phyloP scores from a whole-genome alignment of 2,329 filamentous ascomycete genomes.

The Phyllosticta citribraziliensis region DNA sequence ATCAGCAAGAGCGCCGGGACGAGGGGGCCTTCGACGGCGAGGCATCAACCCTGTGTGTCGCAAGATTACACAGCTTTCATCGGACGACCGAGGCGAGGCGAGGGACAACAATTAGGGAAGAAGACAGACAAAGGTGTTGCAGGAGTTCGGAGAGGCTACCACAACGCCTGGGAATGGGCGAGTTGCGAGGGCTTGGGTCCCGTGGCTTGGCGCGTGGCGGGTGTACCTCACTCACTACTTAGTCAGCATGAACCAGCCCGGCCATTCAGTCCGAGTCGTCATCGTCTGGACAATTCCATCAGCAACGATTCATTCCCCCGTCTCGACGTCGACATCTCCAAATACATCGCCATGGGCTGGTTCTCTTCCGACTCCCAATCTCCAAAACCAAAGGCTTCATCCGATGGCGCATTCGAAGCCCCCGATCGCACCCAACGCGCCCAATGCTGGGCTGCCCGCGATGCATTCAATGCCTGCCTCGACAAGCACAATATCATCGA shows the following conservation, averaged over 20 bases:
- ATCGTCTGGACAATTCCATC: not conserved
- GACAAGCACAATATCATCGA: slow-evolving; percentile 77
- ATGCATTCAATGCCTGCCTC: slow-evolving; percentile 80
- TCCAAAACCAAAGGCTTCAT: slow-evolving; percentile 32
- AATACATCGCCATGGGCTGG: slow-evolving; percentile 41
- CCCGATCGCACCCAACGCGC: slow-evolving; percentile 76
- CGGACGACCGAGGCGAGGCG: not conserved
- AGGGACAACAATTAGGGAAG: not conserved
- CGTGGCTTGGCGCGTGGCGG: not conserved
- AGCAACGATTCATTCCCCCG: too few relatives aligned
- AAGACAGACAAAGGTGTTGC: not conserved
- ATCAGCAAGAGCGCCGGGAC: slow-evolving; percentile 56
- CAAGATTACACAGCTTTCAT: slow-evolving; percentile 4
- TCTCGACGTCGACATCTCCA: not conserved
- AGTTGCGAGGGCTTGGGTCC: not conserved
- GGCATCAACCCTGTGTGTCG: slow-evolving; percentile 33
- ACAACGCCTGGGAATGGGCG: not conserved
- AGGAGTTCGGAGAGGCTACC: not conserved
- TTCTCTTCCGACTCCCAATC: slow-evolving; percentile 34
- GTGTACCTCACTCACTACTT: not conserved
- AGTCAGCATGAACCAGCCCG: not conserved
- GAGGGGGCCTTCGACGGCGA: slow-evolving; percentile 51
- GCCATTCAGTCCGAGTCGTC: not conserved
- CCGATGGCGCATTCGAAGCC: slow-evolving; percentile 53
- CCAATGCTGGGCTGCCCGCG: slow-evolving; percentile 82